phyloP scores from a whole-genome alignment of 2,329 filamentous ascomycete genomes.

The Pochonia chlamydosporia region DNA sequence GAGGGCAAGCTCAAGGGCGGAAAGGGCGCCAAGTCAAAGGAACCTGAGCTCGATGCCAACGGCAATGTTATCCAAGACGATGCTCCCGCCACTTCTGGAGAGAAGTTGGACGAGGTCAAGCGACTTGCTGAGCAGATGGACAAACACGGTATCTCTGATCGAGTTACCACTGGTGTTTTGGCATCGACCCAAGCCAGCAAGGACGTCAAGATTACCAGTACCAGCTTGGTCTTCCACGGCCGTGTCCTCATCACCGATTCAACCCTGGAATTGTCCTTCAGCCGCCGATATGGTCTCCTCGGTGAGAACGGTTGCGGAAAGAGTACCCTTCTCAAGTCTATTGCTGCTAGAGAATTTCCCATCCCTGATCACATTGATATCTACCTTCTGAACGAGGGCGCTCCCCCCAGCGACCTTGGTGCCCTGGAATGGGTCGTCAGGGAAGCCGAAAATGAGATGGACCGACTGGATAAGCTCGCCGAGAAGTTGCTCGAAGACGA shows the following conservation, averaged over 20 bases:
- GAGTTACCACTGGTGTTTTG: slow-evolving; percentile 95
- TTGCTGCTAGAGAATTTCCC: slow-evolving; percentile 88
- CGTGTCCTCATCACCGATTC: slow-evolving; percentile 92
- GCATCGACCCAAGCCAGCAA: slow-evolving; percentile 77
- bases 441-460: slow-evolving; percentile 90
- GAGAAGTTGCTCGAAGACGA: slow-evolving; percentile 89
- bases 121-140: slow-evolving; percentile 91
- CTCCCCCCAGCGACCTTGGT: slow-evolving; percentile 79
- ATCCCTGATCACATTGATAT: slow-evolving; percentile 96
- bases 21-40: slow-evolving; percentile 62
- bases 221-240: slow-evolving; percentile 94
- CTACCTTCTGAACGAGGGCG: slow-evolving; percentile 96
- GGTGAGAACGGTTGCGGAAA: slow-evolving; percentile 99
- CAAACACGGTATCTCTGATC: slow-evolving; percentile 91
- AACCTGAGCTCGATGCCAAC: slow-evolving; percentile 58
- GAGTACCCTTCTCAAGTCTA: slow-evolving; percentile 94
- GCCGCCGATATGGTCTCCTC: slow-evolving; percentile 86
- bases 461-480: slow-evolving; percentile 79
- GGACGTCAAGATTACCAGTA: slow-evolving; percentile 95
- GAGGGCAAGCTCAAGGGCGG: slow-evolving; percentile 76
- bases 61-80: slow-evolving; percentile 52
- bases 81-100: slow-evolving; percentile 61
- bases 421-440: slow-evolving; percentile 96
- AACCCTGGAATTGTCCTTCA: slow-evolving; percentile 87
- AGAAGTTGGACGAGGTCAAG: slow-evolving; percentile 75